Percentiles rank a stretch among this genome's conserved stretches.
Conservation (phyloP, 2,329 filamentous ascomycete species). For the Penicillium sp. region DNA sequence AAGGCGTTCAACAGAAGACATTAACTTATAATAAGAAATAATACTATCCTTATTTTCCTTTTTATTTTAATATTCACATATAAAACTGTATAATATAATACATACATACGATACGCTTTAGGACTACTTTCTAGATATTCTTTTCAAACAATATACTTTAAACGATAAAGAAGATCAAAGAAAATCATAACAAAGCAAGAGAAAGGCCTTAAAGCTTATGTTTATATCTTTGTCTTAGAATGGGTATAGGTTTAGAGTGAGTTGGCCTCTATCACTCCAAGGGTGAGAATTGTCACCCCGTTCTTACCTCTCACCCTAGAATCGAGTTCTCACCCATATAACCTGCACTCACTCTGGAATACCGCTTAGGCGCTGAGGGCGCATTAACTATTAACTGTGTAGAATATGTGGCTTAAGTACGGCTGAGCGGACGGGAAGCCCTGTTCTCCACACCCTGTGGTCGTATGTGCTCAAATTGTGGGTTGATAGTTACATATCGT, state of each 20-base stretch:
- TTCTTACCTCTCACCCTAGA: background rate
- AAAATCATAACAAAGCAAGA: background rate
- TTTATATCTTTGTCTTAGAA: background rate
- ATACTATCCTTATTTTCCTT: conserved; percentile 9
- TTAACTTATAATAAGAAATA: conserved; percentile 6
- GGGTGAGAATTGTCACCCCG: background rate
- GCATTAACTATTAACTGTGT: conserved; percentile 1
- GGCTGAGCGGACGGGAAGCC: conserved; percentile 1
- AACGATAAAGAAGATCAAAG: background rate
- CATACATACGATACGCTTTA: conserved; percentile 9
- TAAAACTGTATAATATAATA: conserved; percentile 13
- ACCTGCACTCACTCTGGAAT: conserved; percentile 5
- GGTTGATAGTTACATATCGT: too few species aligned
- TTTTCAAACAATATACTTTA: background rate
- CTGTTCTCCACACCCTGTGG: background rate
- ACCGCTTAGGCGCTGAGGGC: background rate
- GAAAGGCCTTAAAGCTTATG: background rate
- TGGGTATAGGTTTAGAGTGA: too few species aligned
- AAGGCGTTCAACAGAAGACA: background rate
- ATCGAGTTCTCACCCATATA: conserved; percentile 5
- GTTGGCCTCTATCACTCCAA: too few species aligned
- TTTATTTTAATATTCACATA: conserved; percentile 8
- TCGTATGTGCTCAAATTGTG: background rate
- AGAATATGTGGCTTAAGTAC: conserved; percentile 6
- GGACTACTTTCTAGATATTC: conserved; percentile 6